Percentiles rank a stretch among this genome's conserved stretches.
These are phyloP conservation scores for Rutidosis leptorrhynchoides DNA, from an alignment of 129 eudicot genomes.

Conservation along the genomic window DNA sequence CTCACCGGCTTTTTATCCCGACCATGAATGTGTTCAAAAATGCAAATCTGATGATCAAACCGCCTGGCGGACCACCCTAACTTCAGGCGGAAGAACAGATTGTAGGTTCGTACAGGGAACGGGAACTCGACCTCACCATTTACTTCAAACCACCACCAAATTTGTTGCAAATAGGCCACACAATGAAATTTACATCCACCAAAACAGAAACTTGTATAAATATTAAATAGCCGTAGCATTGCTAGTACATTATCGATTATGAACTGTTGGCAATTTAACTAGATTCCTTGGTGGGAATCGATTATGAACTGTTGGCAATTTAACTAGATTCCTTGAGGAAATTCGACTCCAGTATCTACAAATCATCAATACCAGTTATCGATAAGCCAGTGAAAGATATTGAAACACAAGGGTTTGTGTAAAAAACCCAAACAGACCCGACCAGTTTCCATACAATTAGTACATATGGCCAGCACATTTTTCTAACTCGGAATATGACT, in stretches of 20 bases:
- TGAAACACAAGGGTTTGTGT: constrained; percentile 56
- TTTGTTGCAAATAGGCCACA: constrained; percentile 84
- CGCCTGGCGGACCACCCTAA: constrained; percentile 50
- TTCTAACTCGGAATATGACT: no score
- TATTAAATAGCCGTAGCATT: background rate
- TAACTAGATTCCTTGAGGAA: no score
- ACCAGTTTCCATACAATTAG: no score
- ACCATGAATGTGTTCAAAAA: constrained; percentile 67
- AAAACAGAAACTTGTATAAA: constrained; percentile 5
- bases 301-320: no score
- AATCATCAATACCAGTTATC: constrained; percentile 78
- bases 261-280: constrained; percentile 38
- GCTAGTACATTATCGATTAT: background rate
- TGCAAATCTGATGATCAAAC: constrained; percentile 66
- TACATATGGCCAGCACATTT: no score
- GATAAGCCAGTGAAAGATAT: constrained; percentile 68
- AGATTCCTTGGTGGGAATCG: constrained; percentile 65
- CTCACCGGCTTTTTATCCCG: constrained; percentile 83
- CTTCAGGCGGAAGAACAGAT: constrained; percentile 71
- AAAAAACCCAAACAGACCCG: no score
- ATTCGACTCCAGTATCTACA: constrained; percentile 90
- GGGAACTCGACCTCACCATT: constrained; percentile 89
- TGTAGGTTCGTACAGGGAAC: constrained; percentile 67
- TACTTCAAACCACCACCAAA: constrained; percentile 95
- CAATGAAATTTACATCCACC: constrained; percentile 47